phyloP scores from a whole-genome alignment of 1,284 basidiomycete species.

The Amylostereum chailletii region DNA sequence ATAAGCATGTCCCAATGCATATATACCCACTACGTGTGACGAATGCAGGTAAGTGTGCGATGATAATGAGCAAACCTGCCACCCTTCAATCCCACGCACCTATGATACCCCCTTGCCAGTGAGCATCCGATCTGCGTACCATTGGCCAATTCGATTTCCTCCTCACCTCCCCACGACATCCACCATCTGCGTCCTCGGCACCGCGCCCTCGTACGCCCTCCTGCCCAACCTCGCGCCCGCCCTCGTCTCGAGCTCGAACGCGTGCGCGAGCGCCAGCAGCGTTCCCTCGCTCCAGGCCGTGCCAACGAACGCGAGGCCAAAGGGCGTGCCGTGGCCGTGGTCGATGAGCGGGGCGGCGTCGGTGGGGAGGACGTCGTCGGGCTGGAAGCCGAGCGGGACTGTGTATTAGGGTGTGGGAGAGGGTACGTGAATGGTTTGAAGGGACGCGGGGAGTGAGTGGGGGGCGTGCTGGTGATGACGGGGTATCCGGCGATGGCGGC shows the following conservation, averaged over 20 bases:
- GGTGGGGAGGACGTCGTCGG: slow-evolving; percentile 30
- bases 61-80: too few relatives aligned
- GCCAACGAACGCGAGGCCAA: slow-evolving; percentile 57
- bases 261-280: slow-evolving; percentile 51
- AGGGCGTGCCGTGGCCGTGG: slow-evolving; percentile 43
- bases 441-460: neutral
- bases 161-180: slow-evolving; percentile 30
- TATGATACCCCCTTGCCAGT: too few relatives aligned
- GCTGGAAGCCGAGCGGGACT: slow-evolving; percentile 58
- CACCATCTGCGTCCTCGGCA: slow-evolving; percentile 51
- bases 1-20: too few relatives aligned
- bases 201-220: slow-evolving; percentile 45
- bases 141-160: slow-evolving; percentile 1
- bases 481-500: slow-evolving; percentile 53
- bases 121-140: too few relatives aligned
- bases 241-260: slow-evolving; percentile 55
- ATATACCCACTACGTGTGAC: too few relatives aligned
- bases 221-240: slow-evolving; percentile 36
- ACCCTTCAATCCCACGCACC: too few relatives aligned
- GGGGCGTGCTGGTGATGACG: slow-evolving; percentile 41
- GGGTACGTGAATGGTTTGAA: neutral
- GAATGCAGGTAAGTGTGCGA: too few relatives aligned
- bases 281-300: slow-evolving; percentile 56
- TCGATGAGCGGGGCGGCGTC: slow-evolving; percentile 16
- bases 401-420: neutral